Evolutionary conservation across 805 yeast genomes (phyloP), one percentile per base, ranked within the genome.

Genomic region (Blastobotrys robertii): DNA sequence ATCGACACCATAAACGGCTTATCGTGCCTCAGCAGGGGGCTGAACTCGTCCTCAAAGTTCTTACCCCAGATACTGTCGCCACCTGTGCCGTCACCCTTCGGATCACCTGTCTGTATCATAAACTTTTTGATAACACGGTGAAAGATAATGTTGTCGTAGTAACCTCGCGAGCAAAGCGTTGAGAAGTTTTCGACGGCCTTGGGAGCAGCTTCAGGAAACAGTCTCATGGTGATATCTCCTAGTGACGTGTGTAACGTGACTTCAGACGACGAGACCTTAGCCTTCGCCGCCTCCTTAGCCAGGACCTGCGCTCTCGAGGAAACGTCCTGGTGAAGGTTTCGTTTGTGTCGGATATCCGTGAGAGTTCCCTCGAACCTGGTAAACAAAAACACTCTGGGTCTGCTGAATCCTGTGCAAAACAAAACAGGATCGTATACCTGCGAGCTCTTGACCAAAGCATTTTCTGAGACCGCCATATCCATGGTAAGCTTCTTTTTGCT

Each of bases 41-140:
- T 64, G 35, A 62, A 59, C 52, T 75, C 81, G 48, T 75, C 79
- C 52, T 70, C 73, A 43, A 65, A 65, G 6, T 47, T 44, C 29
- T 46, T 46, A 2, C 63, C 60, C 65, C 65, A 65, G n/a, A 62
- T 56, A 34, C 61, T 51, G 34, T 60, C 61, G 3, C 69, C 69
- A 4, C 69, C 69, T 1, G 67, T 62, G 4, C 69, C 69, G 43
- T 64, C 64, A 4, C 69, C 69, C 2, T 51, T 42, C 39, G 77
- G 79, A 59, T 76, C 81, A 16, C 81, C 81, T 35, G 76, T 75
- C 55, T 76, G 81, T 49, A 77, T 69, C 80, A 76, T 76, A 51
- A 76, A 76, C 41, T 67, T 69, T 48, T 70, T 66, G 49, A 76
- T 74, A 12, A 76, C 53, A 12, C 60, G 44, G 43, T 64, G 67